Conservation (phyloP, 495 filamentous ascomycete genomes). For the Xylaria intraflava region DNA sequence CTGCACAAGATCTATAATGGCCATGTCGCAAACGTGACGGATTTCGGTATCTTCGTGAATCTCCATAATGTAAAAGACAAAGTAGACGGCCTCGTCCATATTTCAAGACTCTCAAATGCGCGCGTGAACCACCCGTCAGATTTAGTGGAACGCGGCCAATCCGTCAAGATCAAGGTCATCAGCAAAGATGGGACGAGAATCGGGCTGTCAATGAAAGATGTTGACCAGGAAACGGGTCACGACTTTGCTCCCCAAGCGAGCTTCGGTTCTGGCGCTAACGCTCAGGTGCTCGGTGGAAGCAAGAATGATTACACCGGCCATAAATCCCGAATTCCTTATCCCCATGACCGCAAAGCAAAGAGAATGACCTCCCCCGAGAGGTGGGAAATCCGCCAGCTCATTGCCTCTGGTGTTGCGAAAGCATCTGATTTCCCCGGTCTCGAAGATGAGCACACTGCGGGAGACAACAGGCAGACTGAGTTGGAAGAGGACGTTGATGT, state of each 20-base stretch:
- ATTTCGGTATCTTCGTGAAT: constrained; percentile 95
- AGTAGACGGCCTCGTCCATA: constrained; percentile 88
- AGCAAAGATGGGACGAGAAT: constrained; percentile 76
- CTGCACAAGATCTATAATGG: constrained; percentile 89
- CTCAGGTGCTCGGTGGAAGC: constrained; percentile 66
- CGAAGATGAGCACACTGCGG: constrained; percentile 88
- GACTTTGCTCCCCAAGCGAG: constrained; percentile 76
- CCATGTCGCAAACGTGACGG: constrained; percentile 81
- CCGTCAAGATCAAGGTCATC: constrained; percentile 86
- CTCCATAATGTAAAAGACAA: constrained; percentile 76
- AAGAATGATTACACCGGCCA: constrained; percentile 49
- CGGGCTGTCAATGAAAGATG: constrained; percentile 93
- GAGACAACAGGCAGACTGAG: constrained; percentile 81
- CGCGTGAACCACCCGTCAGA: constrained; percentile 91
- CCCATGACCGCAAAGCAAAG: constrained; percentile 54
- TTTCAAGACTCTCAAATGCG: constrained; percentile 78
- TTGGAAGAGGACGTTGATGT: constrained; percentile 97
- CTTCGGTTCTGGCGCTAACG: constrained; percentile 87
- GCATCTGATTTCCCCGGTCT: constrained; percentile 90
- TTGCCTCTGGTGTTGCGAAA: constrained; percentile 87
- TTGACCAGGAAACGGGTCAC: constrained; percentile 82
- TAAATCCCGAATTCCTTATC: too few relatives aligned
- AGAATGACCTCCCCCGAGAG: constrained; percentile 91
- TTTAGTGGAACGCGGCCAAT: constrained; percentile 69
- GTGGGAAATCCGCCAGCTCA: constrained; percentile 96